phyloP scores from a whole-genome alignment of 2,329 filamentous ascomycete genomes.

The Emmonsiellopsis sp. region DNA sequence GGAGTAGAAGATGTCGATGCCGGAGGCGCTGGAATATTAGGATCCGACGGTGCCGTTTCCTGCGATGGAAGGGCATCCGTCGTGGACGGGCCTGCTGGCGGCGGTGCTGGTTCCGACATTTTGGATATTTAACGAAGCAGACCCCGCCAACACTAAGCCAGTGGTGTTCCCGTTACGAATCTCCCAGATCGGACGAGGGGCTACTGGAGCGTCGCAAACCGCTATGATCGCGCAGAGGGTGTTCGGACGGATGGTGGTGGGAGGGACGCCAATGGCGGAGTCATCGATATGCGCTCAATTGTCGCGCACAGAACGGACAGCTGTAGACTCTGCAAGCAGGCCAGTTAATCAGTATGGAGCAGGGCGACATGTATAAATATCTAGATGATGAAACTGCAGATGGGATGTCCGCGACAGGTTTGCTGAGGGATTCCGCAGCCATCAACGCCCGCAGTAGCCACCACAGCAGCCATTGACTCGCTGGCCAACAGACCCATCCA shows the following conservation, averaged over 20 bases:
- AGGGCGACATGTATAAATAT: background rate
- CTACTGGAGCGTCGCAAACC: background rate
- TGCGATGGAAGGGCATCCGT: slow-evolving; percentile 11
- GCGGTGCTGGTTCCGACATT: slow-evolving; percentile 3
- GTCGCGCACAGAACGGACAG: background rate
- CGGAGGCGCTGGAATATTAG: slow-evolving; percentile 5
- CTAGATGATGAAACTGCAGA: background rate
- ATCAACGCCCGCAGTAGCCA: too few relatives aligned
- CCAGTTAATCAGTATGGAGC: background rate
- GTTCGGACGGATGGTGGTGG: background rate
- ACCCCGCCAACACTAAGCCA: background rate
- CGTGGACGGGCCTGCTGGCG: slow-evolving; percentile 4
- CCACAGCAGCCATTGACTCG: background rate
- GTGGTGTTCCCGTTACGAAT: too few relatives aligned
- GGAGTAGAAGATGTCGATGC: slow-evolving; percentile 17
- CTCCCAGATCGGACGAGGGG: background rate
- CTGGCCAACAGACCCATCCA: background rate
- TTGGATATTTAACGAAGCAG: background rate
- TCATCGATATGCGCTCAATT: background rate
- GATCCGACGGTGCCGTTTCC: background rate
- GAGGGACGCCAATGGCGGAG: background rate
- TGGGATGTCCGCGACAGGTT: background rate
- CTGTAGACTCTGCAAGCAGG: background rate
- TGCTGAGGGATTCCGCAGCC: background rate
- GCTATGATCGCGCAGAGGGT: background rate